Evolutionary conservation across 2,329 filamentous ascomycete species (phyloP).

Genomic region (Zymoseptoria pseudotritici): DNA sequence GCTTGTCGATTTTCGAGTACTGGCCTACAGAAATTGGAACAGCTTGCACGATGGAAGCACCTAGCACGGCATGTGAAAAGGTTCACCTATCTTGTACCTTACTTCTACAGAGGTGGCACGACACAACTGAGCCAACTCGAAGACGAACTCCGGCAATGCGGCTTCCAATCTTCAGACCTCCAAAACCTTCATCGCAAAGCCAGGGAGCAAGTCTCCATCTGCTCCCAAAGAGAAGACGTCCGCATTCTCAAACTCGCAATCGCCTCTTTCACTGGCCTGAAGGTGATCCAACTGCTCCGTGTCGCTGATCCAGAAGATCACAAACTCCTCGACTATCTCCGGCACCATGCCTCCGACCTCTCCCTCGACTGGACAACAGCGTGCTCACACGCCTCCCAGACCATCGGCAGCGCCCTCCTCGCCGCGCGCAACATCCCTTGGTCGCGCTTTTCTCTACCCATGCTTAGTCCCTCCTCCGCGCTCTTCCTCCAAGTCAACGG

Average conservation of each 20-base stretch:
- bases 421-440: constrained; percentile 47
- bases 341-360: constrained; percentile 32
- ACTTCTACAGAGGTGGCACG: constrained; percentile 49
- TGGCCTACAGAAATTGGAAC: constrained; percentile 44
- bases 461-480: constrained; percentile 54
- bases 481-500: constrained; percentile 44
- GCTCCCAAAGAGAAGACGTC: constrained; percentile 46
- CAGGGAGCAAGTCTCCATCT: constrained; percentile 45
- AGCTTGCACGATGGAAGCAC: constrained; percentile 43
- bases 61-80: constrained; percentile 50
- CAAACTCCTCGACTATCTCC: constrained; percentile 46
- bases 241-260: constrained; percentile 48
- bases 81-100: constrained; percentile 54
- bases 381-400: constrained; percentile 54
- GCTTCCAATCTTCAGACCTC: constrained; percentile 12
- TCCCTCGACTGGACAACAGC: constrained; percentile 55
- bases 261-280: constrained; percentile 51
- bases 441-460: constrained; percentile 55
- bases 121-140: constrained; percentile 12
- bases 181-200: constrained; percentile 38
- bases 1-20: constrained; percentile 45
- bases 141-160: constrained; percentile 11
- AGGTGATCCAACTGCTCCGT: constrained; percentile 58
- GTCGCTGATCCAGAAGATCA: constrained; percentile 54
- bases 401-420: constrained; percentile 50